Evolutionary conservation across 2,329 filamentous ascomycete genomes (phyloP).

Genomic region (Alternaria consortialis): DNA sequence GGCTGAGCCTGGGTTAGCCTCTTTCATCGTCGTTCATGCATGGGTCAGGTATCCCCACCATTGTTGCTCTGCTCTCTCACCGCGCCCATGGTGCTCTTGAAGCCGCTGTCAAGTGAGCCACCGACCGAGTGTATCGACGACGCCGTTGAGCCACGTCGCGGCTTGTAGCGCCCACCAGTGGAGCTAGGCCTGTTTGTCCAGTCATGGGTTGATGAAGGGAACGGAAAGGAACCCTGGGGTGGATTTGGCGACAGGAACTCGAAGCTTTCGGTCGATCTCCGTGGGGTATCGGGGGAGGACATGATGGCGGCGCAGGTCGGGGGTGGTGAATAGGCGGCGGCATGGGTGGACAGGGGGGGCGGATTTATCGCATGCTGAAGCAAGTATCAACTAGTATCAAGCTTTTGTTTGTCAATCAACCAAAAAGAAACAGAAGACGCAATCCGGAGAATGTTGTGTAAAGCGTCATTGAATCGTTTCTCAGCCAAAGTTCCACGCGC

Average conservation of each 20-base stretch:
- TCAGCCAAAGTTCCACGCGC: conserved; percentile 15
- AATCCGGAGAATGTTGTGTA: conserved; percentile 2
- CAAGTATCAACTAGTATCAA: background rate
- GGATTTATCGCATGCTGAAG: conserved; percentile 23
- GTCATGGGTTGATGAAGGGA: conserved; percentile 68
- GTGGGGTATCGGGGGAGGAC: conserved; percentile 54
- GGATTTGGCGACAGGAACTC: conserved; percentile 56
- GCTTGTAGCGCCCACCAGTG: conserved; percentile 57
- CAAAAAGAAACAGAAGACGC: conserved; percentile 2
- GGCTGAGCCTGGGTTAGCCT: conserved; percentile 59
- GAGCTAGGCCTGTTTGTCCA: conserved; percentile 57
- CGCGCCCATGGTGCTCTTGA: conserved; percentile 64
- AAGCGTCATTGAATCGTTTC: conserved; percentile 6
- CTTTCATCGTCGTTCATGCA: background rate
- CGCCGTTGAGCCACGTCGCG: conserved; percentile 80
- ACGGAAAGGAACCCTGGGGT: conserved; percentile 58
- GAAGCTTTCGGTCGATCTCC: conserved; percentile 60
- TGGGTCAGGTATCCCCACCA: conserved; percentile 60
- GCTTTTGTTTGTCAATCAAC: background rate
- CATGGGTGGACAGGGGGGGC: conserved; percentile 38
- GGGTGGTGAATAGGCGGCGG: conserved; percentile 42
- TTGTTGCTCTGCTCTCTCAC: conserved; percentile 83
- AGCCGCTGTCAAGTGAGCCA: conserved; percentile 78
- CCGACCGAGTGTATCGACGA: conserved; percentile 90
- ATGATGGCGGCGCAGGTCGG: conserved; percentile 45